phyloP scores from a whole-genome alignment of 2,329 filamentous ascomycete genomes.

The Cercospora canescens region DNA sequence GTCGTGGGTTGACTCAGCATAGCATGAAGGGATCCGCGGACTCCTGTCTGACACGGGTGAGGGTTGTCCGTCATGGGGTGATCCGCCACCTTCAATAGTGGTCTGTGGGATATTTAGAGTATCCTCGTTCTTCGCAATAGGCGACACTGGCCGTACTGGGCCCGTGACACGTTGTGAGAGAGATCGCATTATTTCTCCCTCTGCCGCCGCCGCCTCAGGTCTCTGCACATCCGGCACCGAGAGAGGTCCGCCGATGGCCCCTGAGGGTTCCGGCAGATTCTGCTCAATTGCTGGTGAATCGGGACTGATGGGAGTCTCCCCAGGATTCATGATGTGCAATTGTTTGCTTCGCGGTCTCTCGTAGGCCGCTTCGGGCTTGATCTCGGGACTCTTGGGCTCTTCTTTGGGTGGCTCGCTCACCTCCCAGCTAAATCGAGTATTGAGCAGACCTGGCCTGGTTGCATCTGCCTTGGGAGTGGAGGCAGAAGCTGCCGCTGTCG shows the following conservation, averaged over 20 bases:
- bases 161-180: constrained; percentile 19
- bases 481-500: constrained; percentile 1
- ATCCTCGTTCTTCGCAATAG: constrained; percentile 25
- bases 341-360: constrained; percentile 35
- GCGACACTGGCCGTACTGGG: constrained; percentile 25
- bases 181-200: constrained; percentile 17
- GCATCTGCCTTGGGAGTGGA: neutral
- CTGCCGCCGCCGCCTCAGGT: constrained; percentile 17
- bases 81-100: constrained; percentile 15
- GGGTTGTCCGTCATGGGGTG: constrained; percentile 22
- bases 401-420: constrained; percentile 22
- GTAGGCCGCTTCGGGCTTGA: constrained; percentile 32
- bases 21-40: constrained; percentile 21
- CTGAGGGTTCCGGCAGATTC: constrained; percentile 1
- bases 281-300: constrained; percentile 10
- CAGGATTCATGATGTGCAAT: constrained; percentile 48
- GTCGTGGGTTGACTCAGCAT: constrained; percentile 16
- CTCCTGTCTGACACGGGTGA: constrained; percentile 26
- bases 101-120: constrained; percentile 19
- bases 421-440: constrained; percentile 43
- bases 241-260: constrained; percentile 5
- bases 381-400: constrained; percentile 27
- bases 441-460: constrained; percentile 26
- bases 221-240: constrained; percentile 8
- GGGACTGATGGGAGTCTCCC: constrained; percentile 27